These are phyloP conservation scores for Pharnaceum exiguum DNA, from an alignment of 148 eudicot species.

Conservation along the genomic window DNA sequence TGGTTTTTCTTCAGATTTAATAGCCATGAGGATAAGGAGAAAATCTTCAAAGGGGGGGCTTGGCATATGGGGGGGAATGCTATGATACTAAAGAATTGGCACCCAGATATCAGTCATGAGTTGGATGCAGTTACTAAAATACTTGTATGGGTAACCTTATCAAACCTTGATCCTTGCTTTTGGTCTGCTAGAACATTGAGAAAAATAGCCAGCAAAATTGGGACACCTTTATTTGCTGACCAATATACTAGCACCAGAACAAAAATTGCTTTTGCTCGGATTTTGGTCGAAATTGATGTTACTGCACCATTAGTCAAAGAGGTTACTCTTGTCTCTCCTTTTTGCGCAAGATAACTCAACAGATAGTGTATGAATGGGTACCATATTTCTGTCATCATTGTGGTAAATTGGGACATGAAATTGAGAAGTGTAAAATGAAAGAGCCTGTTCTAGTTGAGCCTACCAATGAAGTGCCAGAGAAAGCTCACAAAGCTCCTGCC, in stretches of 20 bases:
- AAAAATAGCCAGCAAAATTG: not conserved
- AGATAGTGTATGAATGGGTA: not conserved
- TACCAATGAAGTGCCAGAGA: no score
- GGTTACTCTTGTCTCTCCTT: not conserved
- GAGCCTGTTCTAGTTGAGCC: no score
- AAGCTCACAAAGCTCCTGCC: no score
- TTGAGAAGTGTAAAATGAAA: no score
- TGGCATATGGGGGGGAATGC: not conserved
- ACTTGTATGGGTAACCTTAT: not conserved
- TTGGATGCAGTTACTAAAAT: not conserved
- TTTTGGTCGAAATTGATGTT: not conserved
- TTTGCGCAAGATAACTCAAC: not conserved
- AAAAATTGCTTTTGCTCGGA: not conserved
- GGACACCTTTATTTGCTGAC: not conserved
- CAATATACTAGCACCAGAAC: not conserved
- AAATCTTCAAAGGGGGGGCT: not conserved
- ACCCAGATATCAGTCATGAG: not conserved
- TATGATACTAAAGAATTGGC: not conserved
- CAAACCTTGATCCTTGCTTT: not conserved
- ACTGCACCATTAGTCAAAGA: not conserved
- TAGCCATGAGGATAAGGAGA: not conserved
- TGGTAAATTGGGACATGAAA: not conserved
- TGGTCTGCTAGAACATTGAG: not conserved
- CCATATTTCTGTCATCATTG: not conserved
- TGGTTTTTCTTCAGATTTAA: not conserved